These are phyloP conservation scores for Pseudocercospora cruenta DNA, from an alignment of 2,329 filamentous ascomycete species.

Conservation along the genomic window DNA sequence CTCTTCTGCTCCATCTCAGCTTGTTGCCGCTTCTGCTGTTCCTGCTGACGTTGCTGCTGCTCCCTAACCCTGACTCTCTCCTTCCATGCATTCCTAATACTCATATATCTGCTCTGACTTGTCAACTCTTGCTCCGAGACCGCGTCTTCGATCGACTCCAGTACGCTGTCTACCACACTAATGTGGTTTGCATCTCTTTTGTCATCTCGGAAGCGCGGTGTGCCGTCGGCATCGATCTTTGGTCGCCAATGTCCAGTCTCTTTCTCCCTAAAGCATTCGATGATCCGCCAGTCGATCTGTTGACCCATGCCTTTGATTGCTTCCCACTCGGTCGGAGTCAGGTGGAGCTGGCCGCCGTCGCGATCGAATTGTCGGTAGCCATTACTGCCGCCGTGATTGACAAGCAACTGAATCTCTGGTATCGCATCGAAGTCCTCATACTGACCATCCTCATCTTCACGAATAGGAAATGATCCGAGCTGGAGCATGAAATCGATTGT, in stretches of 20 bases:
- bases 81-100: constrained; percentile 84
- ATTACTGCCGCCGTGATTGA: constrained; percentile 69
- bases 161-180: constrained; percentile 78
- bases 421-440: constrained; percentile 77
- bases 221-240: constrained; percentile 51
- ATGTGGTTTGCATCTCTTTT: constrained; percentile 91
- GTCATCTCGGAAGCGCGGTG: constrained; percentile 85
- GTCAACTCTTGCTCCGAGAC: constrained; percentile 83
- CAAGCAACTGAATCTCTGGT: constrained; percentile 73
- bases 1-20: constrained; percentile 19
- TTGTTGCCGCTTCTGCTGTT: constrained; percentile 24
- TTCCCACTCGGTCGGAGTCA: constrained; percentile 83
- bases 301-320: constrained; percentile 71
- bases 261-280: constrained; percentile 85
- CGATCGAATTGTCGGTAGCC: constrained; percentile 54
- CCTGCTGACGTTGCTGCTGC: constrained; percentile 19
- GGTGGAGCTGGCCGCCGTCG: constrained; percentile 59
- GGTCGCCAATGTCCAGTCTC: constrained; percentile 74
- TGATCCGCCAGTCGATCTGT: constrained; percentile 81
- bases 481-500: constrained; percentile 87
- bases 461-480: constrained; percentile 70
- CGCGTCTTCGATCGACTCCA: constrained; percentile 84
- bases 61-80: constrained; percentile 45
- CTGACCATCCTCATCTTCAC: constrained; percentile 70
- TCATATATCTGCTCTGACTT: constrained; percentile 57